phyloP scores from a whole-genome alignment of 495 filamentous ascomycete genomes.

The Aspergillus bertholletiae region DNA sequence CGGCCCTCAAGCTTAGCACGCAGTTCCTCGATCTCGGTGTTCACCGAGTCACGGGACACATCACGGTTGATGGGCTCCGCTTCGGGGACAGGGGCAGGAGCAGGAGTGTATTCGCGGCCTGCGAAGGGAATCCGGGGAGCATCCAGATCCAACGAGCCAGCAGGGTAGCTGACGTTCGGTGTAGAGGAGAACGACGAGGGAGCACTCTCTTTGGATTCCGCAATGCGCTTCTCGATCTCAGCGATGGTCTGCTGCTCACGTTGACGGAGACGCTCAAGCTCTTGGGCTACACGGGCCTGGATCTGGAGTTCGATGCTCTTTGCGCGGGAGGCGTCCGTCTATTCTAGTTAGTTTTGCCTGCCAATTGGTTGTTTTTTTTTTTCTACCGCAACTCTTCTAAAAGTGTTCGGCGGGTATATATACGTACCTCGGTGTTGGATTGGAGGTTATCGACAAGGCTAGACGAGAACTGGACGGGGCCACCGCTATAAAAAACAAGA shows the following conservation, averaged over 20 bases:
- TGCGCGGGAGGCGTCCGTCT: slow-evolving; percentile 85
- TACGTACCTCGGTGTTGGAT: slow-evolving; percentile 74
- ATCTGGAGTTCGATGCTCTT: slow-evolving; percentile 82
- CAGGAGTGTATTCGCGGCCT: slow-evolving; percentile 36
- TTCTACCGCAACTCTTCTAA: slow-evolving; percentile 5
- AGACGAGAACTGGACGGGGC: slow-evolving; percentile 79
- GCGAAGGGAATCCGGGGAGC: slow-evolving; percentile 47
- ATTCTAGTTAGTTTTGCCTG: slow-evolving; percentile 14
- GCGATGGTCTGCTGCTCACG: slow-evolving; percentile 57
- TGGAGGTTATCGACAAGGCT: slow-evolving; percentile 80
- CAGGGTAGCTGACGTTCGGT: slow-evolving; percentile 30
- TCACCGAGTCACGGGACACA: slow-evolving; percentile 49
- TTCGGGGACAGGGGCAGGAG: slow-evolving; percentile 14
- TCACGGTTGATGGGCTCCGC: slow-evolving; percentile 34
- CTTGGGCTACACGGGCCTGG: slow-evolving; percentile 79
- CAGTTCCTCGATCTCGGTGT: slow-evolving; percentile 71
- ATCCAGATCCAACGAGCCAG: slow-evolving; percentile 45
- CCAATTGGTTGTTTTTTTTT: slow-evolving; percentile 9
- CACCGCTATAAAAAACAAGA: slow-evolving; percentile 51
- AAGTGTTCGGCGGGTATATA: slow-evolving; percentile 1
- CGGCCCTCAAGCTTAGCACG: slow-evolving; percentile 69
- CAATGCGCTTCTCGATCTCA: slow-evolving; percentile 54
- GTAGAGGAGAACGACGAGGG: slow-evolving; percentile 26
- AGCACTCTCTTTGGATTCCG: slow-evolving; percentile 34
- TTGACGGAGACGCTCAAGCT: slow-evolving; percentile 71